Base-by-base conservation (phyloP, 2,329 filamentous ascomycete genomes). In the Chaetothyriales sp. region DNA sequence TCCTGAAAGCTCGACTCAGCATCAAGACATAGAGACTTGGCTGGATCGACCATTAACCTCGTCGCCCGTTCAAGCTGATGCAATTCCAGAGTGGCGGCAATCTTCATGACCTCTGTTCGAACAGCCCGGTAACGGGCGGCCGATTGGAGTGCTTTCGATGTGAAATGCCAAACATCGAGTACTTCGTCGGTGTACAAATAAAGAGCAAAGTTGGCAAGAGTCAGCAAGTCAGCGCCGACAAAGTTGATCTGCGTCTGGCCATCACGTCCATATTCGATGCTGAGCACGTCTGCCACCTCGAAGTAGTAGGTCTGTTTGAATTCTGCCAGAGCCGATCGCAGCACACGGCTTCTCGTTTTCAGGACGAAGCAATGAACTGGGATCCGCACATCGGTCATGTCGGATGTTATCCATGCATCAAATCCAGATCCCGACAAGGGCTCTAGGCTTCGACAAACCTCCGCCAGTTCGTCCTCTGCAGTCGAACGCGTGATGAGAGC, bases 81-180 rank as follows among this genome's bases (percentile, higher is more conserved):
- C 64, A 96, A 74, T 12, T 83, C 79, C 1, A 96, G 73, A 50
- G 77, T 76, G 1, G 78, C 78, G 8, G 86, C 83, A n/a, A 89
- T 60, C 57, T 81, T 90, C 82, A 95, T 92, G n/a, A 96, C 70
- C 62, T 96, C 90, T 0, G 73, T 76, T 18, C 90, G 81, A 18
- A 94, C 75, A 60, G 89, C 81, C 20, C 88, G 83, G 64, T 87
- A 94, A 43, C 84, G 76, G 59, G 78, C 76, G 0, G 85, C 82
- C 63, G 83, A 71, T 9, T 77, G 69, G 2, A 81, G 77, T 18
- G 79, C 76, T 55, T 81, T 77, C 55, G 72, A 78, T 3, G 82
- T 82, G 55, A 84, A 81, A 57, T 89, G 85, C 92, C 92, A 96
- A 18, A 89, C 84, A 53, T 92, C 86, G 28, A 95, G 74, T 15